Conservation (phyloP, 768 basidiomycete species). For the Mycena rebaudengoi region DNA sequence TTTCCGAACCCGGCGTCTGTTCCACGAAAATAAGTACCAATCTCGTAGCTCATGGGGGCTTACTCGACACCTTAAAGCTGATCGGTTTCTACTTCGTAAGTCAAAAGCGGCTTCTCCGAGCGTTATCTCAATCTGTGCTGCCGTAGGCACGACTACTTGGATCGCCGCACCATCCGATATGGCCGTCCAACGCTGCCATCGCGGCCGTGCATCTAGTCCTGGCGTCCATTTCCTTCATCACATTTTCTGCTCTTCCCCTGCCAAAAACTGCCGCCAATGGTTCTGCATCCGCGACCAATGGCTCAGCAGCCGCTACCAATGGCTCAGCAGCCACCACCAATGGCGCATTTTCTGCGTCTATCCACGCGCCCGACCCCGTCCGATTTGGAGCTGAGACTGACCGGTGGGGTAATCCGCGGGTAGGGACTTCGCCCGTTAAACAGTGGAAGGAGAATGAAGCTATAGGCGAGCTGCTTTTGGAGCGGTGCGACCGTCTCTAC, state of each 20-base stretch:
- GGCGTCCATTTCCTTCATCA: slow-evolving; percentile 60
- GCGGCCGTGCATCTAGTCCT: slow-evolving; percentile 73
- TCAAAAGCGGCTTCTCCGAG: neutral
- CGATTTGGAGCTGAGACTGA: slow-evolving; percentile 66
- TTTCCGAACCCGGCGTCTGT: slow-evolving; percentile 75
- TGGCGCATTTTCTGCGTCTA: neutral
- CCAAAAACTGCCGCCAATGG: slow-evolving; percentile 24
- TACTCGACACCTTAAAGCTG: slow-evolving; percentile 58
- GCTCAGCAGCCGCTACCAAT: too few species aligned
- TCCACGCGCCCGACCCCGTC: slow-evolving; percentile 44
- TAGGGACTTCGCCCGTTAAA: slow-evolving; percentile 57
- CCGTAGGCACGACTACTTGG: slow-evolving; percentile 74
- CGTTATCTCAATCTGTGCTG: slow-evolving; percentile 16
- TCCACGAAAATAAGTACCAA: slow-evolving; percentile 66
- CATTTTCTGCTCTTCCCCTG: slow-evolving; percentile 34
- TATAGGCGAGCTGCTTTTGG: slow-evolving; percentile 2
- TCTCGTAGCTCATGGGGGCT: slow-evolving; percentile 46
- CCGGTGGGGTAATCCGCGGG: slow-evolving; percentile 62
- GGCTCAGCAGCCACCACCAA: slow-evolving; percentile 20
- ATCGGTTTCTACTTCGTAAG: slow-evolving; percentile 72
- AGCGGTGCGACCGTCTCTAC: slow-evolving; percentile 12
- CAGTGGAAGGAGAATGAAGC: slow-evolving; percentile 58
- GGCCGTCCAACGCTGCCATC: slow-evolving; percentile 69
- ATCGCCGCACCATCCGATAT: slow-evolving; percentile 72
- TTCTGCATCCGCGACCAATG: too few species aligned